Base-by-base conservation (phyloP, 805 yeast genomes). In the Saccharomycopsis oosterbeekiorum region DNA sequence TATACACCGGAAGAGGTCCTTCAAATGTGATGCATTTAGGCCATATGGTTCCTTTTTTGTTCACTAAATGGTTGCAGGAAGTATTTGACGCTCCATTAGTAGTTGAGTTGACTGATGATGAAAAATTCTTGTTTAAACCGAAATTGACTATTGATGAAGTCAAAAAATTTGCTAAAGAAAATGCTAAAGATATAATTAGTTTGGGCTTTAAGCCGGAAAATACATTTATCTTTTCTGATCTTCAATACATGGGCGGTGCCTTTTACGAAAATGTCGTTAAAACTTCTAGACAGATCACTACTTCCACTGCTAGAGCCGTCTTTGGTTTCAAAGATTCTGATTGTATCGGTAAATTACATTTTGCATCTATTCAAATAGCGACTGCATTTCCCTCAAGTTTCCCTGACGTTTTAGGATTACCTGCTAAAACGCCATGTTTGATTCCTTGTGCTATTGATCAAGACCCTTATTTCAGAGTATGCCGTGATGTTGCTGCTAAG, bases 381-480 rank as follows among this genome's bases (percentile, higher is more conserved):
- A 85, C 97, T 17, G 96, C 97, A 1, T 93, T 94, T 78, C 96
- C 97, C 62, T 88, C 93, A 57, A 89, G 97, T 14, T 94, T 89
- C 82, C 99, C 98, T 1, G 96, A 86, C 65, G 88, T 94, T 26
- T 81, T 94, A 68, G 97, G 89, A 6, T 75, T 86, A 69, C 89
- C 96, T 55, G 78, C 85, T 57, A 94, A 92, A 77, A 90, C 97
- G 0, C 98, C 97, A 65, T 90, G 97, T 75, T 79, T 94, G 73
- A 94, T 94, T 73, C 99, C 99, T 47, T 94, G 99, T 80, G 99
- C 99, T 56, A 94, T 94, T 72, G 99, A 94, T 73, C 99, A 93
- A 78, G 99, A 94, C 74, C 98, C 99, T 37, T 94, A 94, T 75
- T 94, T 94, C 79, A 83, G 99, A 75, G 96, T 94, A 24, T 89